Conservation (phyloP, 2,329 filamentous ascomycete genomes). For the Leptographium lundbergii region DNA sequence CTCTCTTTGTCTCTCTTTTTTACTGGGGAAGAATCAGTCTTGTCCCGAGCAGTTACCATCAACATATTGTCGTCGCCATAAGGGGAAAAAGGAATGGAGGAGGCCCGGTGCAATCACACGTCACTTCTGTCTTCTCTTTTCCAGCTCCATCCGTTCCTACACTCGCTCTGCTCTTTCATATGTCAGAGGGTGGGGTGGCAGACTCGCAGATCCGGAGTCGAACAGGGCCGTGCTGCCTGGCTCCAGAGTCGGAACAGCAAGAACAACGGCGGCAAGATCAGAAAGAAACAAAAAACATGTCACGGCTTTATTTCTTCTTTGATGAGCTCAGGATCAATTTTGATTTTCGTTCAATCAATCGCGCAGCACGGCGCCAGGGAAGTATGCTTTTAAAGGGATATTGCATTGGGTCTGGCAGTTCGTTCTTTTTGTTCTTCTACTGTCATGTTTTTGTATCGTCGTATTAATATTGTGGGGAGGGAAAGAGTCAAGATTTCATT, state of each 20-base stretch:
- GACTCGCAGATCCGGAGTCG: neutral
- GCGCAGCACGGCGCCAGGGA: constrained; percentile 14
- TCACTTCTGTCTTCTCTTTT: neutral
- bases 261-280: neutral
- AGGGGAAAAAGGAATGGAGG: neutral
- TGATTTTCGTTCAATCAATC: constrained; percentile 8
- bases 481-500: constrained; percentile 1
- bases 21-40: neutral
- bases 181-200: neutral
- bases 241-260: neutral
- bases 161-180: neutral
- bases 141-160: neutral
- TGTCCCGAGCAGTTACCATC: neutral
- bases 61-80: neutral
- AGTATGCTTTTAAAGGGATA: constrained; percentile 5
- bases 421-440: constrained; percentile 1
- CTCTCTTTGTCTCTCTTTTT: neutral
- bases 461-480: constrained; percentile 8
- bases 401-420: constrained; percentile 12
- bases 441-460: constrained; percentile 5
- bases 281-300: constrained; percentile 1
- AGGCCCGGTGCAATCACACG: neutral
- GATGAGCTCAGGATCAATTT: constrained; percentile 11
- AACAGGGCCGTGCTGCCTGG: neutral
- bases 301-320: constrained; percentile 9